A percentile compares a stretch with the other conserved stretches of the same genome.
Conservation (phyloP, 2,329 filamentous ascomycete species). For the Colletotrichum cuscutae region DNA sequence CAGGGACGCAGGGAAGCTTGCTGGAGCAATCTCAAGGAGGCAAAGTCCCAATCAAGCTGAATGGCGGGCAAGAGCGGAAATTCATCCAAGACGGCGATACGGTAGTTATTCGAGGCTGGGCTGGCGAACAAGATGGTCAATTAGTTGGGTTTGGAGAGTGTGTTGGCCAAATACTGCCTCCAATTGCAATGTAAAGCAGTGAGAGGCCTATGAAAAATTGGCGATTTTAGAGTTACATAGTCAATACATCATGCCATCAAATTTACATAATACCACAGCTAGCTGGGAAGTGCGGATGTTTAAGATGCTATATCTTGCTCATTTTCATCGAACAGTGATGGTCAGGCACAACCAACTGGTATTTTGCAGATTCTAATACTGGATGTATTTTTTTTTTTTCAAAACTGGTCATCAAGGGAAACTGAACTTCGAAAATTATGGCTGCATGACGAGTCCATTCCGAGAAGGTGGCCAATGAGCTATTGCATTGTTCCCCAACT, state of each 20-base stretch:
- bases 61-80: constrained; percentile 72
- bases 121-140: constrained; percentile 70
- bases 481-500: too few species aligned
- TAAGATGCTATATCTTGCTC: too few species aligned
- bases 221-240: not conserved
- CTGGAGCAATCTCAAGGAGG: constrained; percentile 78
- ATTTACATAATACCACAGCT: not conserved
- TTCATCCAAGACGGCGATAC: constrained; percentile 82
- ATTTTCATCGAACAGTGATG: too few species aligned
- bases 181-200: not conserved
- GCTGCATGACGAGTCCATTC: too few species aligned
- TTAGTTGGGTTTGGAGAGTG: constrained; percentile 83
- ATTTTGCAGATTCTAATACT: too few species aligned
- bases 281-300: too few species aligned
- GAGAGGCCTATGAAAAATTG: not conserved
- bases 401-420: too few species aligned
- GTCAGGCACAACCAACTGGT: too few species aligned
- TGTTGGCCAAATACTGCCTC: constrained; percentile 64
- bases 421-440: too few species aligned
- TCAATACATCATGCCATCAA: not conserved
- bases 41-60: constrained; percentile 70
- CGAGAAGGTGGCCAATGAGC: too few species aligned
- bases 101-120: constrained; percentile 72
- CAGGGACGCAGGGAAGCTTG: constrained; percentile 74
- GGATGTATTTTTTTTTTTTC: too few species aligned